Percentiles rank a stretch among this genome's conserved stretches.
Evolutionary conservation across 176 grass and related monocot genomes (phyloP).

Genomic region (Rhipidocladum racemiflorum): DNA sequence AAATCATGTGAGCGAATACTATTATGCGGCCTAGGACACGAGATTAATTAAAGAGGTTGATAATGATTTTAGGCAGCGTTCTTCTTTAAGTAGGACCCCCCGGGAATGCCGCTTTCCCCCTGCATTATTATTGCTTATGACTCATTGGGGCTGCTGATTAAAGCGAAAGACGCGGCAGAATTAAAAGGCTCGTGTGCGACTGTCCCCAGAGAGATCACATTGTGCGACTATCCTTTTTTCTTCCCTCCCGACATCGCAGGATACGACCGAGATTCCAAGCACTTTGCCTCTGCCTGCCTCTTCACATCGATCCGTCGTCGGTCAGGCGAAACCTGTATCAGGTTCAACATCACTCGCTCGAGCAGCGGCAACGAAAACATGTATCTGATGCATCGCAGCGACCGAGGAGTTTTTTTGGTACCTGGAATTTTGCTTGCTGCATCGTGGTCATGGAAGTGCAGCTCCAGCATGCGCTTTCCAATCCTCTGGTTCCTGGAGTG

Average conservation of each 20-base stretch:
- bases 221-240: constrained; percentile 23
- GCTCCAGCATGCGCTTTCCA: background rate
- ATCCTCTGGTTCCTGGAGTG: background rate
- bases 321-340: background rate
- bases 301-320: background rate
- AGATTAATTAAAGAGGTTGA: constrained; percentile 25
- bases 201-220: background rate
- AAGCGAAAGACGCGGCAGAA: constrained; percentile 38
- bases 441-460: background rate
- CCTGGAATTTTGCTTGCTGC: background rate
- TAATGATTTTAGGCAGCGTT: constrained; percentile 16
- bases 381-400: no score
- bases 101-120: constrained; percentile 31
- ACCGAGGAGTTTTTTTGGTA: background rate
- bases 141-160: constrained; percentile 32
- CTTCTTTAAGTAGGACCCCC: constrained; percentile 42
- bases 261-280: constrained; percentile 19
- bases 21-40: no score
- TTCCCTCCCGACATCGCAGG: background rate
- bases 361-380: no score
- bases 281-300: background rate
- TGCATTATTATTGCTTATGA: constrained; percentile 53
- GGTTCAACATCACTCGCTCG: background rate
- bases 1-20: background rate
- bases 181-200: background rate